phyloP scores from a whole-genome alignment of 2,329 filamentous ascomycete genomes.

The Bipolaris sorokiniana region DNA sequence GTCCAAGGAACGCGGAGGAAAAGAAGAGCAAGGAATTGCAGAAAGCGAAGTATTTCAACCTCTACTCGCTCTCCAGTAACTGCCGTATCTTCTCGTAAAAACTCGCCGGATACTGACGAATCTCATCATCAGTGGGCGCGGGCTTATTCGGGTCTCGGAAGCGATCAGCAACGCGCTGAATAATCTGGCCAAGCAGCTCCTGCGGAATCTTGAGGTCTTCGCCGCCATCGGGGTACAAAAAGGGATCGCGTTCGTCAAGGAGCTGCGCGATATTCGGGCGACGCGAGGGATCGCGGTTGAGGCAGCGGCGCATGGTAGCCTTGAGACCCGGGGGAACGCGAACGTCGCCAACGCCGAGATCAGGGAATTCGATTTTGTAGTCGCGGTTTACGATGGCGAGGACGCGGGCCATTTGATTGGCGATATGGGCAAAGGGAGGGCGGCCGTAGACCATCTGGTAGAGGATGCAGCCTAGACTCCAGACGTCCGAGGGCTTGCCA shows the following conservation, averaged over 20 bases:
- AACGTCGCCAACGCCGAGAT: conserved; percentile 69
- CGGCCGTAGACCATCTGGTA: conserved; percentile 99
- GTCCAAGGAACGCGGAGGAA: not conserved
- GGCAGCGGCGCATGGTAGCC: conserved; percentile 62
- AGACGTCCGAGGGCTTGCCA: conserved; percentile 94
- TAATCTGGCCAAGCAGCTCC: conserved; percentile 65
- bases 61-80: conserved; percentile 42
- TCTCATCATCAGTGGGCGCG: conserved; percentile 63
- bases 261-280: conserved; percentile 65
- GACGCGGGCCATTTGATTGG: conserved; percentile 84
- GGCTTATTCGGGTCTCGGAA: conserved; percentile 60
- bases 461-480: conserved; percentile 93
- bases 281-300: conserved; percentile 63
- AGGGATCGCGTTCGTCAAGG: conserved; percentile 61
- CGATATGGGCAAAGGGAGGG: conserved; percentile 92
- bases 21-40: not conserved
- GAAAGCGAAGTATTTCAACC: not conserved
- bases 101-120: conserved; percentile 53
- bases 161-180: conserved; percentile 65
- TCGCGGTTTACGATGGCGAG: conserved; percentile 83
- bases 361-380: conserved; percentile 74
- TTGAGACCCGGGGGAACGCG: conserved; percentile 62
- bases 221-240: conserved; percentile 64
- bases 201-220: conserved; percentile 57
- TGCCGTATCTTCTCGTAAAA: conserved; percentile 57